phyloP scores from a whole-genome alignment of 2,329 filamentous ascomycete genomes.

The Hymenoscyphus linearis region DNA sequence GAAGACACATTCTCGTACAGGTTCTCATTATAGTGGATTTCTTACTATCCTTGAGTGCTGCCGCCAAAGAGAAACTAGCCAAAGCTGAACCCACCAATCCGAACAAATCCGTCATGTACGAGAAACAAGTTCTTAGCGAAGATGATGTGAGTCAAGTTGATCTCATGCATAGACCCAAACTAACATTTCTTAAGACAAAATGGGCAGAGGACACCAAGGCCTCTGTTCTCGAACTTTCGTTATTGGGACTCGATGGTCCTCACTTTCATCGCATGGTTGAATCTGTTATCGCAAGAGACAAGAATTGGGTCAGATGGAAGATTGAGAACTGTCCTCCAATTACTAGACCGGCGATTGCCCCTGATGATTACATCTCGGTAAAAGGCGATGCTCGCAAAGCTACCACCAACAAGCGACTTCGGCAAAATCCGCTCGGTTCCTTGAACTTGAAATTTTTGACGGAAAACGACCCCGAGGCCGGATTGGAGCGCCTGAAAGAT shows the following conservation, averaged over 20 bases:
- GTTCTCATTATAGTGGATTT: conserved; percentile 94
- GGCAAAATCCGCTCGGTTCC: conserved; percentile 63
- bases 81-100: conserved; percentile 54
- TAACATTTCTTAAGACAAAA: conserved; percentile 51
- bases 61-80: conserved; percentile 73
- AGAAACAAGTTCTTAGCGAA: conserved; percentile 67
- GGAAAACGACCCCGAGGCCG: conserved; percentile 54
- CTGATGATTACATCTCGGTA: conserved; percentile 63
- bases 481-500: conserved; percentile 66
- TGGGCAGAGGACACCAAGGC: conserved; percentile 79
- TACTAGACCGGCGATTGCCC: conserved; percentile 65
- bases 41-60: conserved; percentile 79
- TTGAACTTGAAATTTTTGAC: conserved; percentile 74
- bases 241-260: conserved; percentile 73
- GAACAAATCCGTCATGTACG: conserved; percentile 81
- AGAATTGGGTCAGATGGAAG: conserved; percentile 99
- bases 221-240: conserved; percentile 76
- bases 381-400: conserved; percentile 60
- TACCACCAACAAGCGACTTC: conserved; percentile 66
- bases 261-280: conserved; percentile 97
- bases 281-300: conserved; percentile 89
- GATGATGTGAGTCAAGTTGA: conserved; percentile 62
- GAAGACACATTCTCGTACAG: conserved; percentile 91
- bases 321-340: conserved; percentile 89
- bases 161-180: background rate